Conservation (phyloP, 345 rosid species). For the Abelmoschus esculentus region DNA sequence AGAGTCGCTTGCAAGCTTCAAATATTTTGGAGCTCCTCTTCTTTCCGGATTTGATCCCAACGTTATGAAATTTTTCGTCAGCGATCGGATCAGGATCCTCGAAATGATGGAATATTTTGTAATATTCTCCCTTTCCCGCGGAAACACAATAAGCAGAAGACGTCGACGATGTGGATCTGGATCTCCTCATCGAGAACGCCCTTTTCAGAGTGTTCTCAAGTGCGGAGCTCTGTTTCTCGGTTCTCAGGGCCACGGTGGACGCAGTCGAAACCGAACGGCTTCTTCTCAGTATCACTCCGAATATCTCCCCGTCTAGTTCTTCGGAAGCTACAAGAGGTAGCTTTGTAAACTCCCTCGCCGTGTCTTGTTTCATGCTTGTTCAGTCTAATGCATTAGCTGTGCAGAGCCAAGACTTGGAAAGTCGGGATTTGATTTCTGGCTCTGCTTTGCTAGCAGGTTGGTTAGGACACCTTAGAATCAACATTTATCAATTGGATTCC, state of each 20-base stretch:
- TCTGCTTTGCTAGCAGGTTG: background rate
- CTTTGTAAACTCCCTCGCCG: background rate
- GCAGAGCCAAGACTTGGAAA: background rate
- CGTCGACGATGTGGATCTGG: background rate
- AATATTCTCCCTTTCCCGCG: background rate
- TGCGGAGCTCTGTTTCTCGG: background rate
- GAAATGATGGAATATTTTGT: background rate
- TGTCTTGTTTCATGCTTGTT: background rate
- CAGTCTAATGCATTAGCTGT: background rate
- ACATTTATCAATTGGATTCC: too few relatives aligned
- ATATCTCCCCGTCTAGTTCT: background rate
- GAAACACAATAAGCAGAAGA: background rate
- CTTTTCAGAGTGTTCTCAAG: background rate
- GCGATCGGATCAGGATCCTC: background rate
- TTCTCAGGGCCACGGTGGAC: background rate
- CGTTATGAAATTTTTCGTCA: background rate
- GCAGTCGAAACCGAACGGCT: background rate
- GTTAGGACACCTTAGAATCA: background rate
- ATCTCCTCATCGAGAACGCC: background rate
- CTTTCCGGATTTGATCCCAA: background rate
- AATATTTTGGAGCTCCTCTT: background rate
- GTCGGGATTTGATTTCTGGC: background rate
- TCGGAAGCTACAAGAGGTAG: background rate
- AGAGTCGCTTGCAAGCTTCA: background rate
- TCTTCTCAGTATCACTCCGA: background rate